Conservation (phyloP, 2,329 filamentous ascomycete species). For the Magnaporthiopsis incrustans region DNA sequence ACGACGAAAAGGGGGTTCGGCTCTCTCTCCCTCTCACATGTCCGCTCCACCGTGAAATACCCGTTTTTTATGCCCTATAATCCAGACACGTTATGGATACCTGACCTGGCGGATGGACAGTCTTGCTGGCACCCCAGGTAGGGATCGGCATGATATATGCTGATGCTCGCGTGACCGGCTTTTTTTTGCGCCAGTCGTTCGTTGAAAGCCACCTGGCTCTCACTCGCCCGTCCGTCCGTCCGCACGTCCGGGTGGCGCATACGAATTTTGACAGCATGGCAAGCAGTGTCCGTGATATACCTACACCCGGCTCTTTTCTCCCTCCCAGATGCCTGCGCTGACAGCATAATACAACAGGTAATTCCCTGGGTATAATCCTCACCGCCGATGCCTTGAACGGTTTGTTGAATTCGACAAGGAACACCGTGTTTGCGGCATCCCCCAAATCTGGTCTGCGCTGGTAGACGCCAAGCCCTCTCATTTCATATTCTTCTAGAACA, state of each 20-base stretch:
- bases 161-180: not conserved
- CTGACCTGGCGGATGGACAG: not conserved
- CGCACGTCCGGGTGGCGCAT: not conserved
- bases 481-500: not conserved
- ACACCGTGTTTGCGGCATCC: not conserved
- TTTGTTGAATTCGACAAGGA: not conserved
- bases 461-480: not conserved
- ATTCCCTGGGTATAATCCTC: not conserved
- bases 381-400: not conserved
- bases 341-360: not conserved
- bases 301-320: too few relatives aligned
- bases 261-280: not conserved
- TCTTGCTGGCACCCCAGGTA: not conserved
- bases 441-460: not conserved
- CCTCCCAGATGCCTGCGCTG: not conserved
- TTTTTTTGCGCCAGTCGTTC: not conserved
- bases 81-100: not conserved
- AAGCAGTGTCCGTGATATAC: not conserved
- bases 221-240: not conserved
- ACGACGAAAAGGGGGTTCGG: not conserved
- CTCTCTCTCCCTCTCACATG: not conserved
- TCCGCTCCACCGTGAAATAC: not conserved
- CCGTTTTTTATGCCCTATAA: not conserved
- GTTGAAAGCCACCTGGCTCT: too few relatives aligned
- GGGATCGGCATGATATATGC: not conserved